These are phyloP conservation scores for Ganoderma multipileum DNA, from an alignment of 1,284 basidiomycete species.

Conservation along the genomic window DNA sequence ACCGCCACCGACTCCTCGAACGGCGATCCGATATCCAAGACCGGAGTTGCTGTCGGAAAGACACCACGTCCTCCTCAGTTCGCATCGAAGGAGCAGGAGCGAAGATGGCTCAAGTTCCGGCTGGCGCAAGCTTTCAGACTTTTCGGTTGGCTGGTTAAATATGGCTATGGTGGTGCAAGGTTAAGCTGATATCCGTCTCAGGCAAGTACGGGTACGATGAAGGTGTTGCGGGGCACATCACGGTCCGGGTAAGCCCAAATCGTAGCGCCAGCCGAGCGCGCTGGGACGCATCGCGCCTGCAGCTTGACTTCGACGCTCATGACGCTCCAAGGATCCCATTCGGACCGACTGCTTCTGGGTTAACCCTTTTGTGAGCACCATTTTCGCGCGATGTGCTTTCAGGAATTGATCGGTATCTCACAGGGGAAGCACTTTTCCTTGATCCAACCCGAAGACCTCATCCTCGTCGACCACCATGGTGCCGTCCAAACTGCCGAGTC, in stretches of 20 bases:
- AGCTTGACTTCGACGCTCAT: background rate
- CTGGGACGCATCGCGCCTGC: background rate
- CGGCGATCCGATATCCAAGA: background rate
- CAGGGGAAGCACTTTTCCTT: constrained; percentile 53
- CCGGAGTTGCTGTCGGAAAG: constrained; percentile 13
- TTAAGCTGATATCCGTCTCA: constrained; percentile 28
- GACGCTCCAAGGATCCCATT: constrained; percentile 49
- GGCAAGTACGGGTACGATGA: constrained; percentile 65
- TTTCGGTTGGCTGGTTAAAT: constrained; percentile 43
- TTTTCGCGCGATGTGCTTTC: no score
- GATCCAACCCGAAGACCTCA: constrained; percentile 53
- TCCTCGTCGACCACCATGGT: constrained; percentile 58
- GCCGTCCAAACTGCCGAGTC: constrained; percentile 51
- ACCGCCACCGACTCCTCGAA: background rate
- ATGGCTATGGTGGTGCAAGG: background rate
- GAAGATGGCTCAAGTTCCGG: constrained; percentile 57
- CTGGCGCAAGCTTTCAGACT: constrained; percentile 60
- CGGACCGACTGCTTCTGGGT: constrained; percentile 63
- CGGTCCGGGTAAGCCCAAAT: constrained; percentile 50
- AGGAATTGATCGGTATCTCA: background rate
- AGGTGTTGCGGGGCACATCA: constrained; percentile 70
- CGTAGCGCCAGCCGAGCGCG: constrained; percentile 17
- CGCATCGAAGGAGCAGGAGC: constrained; percentile 49
- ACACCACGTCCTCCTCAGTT: constrained; percentile 41
- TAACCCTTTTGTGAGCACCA: constrained; percentile 49